phyloP scores from a whole-genome alignment of 2,329 filamentous ascomycete genomes.

The Fusarium nygamai region DNA sequence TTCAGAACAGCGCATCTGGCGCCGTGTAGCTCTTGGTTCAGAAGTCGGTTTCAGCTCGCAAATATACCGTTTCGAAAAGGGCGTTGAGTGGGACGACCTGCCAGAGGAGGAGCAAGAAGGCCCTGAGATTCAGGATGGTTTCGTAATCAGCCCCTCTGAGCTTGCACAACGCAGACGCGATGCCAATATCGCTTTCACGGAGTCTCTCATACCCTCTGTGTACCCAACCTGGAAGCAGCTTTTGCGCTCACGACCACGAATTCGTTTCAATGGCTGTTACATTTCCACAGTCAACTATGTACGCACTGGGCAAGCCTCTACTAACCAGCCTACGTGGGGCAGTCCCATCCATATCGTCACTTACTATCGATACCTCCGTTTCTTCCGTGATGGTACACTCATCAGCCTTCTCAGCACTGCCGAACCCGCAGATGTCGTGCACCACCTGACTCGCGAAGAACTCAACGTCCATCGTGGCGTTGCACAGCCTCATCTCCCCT shows the following conservation, averaged over 20 bases:
- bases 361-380: conserved; percentile 96
- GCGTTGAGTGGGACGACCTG: conserved; percentile 65
- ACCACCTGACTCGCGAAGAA: conserved; percentile 79
- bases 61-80: conserved; percentile 80
- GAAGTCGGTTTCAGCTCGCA: conserved; percentile 85
- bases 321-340: conserved; percentile 78
- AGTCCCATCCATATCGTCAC: conserved; percentile 94
- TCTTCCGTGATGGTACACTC: conserved; percentile 88
- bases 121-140: conserved; percentile 44
- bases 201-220: conserved; percentile 53
- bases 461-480: conserved; percentile 59
- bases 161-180: conserved; percentile 47
- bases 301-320: conserved; percentile 78
- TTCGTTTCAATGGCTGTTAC: conserved; percentile 96
- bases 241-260: conserved; percentile 83
- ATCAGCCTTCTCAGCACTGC: conserved; percentile 83
- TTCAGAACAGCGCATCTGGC: conserved; percentile 89
- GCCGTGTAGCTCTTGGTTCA: conserved; percentile 72
- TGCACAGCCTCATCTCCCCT: conserved; percentile 47
- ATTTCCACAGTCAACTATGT: conserved; percentile 97
- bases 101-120: conserved; percentile 46
- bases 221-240: conserved; percentile 72
- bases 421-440: conserved; percentile 88
- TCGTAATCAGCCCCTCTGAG: conserved; percentile 51
- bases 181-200: conserved; percentile 50